Evolutionary conservation across 225 moss, liverwort and hornwort species (phyloP).

Genomic region (Sphagnum tenellum): DNA sequence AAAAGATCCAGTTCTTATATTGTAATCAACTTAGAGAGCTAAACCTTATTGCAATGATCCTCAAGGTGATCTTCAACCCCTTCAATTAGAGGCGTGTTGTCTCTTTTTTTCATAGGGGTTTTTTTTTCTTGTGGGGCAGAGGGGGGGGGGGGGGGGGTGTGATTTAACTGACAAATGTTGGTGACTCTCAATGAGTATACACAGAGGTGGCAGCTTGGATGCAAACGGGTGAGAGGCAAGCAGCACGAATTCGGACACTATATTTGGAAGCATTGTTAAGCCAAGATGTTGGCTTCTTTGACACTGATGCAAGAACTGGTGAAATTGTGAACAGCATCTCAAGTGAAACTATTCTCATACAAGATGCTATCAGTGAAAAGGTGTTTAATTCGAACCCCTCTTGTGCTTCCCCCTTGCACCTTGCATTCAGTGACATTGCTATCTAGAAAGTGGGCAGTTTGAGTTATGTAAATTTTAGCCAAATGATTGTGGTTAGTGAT

Average conservation of each 20-base stretch:
- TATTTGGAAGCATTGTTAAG: conserved; percentile 51
- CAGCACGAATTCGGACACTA: conserved; percentile 40
- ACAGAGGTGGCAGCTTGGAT: conserved; percentile 69
- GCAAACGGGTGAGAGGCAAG: conserved; percentile 59
- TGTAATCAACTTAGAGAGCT: too few species aligned
- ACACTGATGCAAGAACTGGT: conserved; percentile 44
- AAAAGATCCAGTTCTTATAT: too few species aligned
- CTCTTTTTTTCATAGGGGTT: too few species aligned
- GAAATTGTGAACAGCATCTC: conserved; percentile 59
- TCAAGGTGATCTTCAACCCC: too few species aligned
- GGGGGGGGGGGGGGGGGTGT: too few species aligned
- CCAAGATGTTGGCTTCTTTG: conserved; percentile 67
- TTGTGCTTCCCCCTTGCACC: neutral
- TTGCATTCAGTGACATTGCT: too few species aligned
- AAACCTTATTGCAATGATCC: too few species aligned
- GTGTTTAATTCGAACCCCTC: conserved; percentile 9
- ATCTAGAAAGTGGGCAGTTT: too few species aligned
- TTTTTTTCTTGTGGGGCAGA: too few species aligned
- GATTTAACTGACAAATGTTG: neutral
- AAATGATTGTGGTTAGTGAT: too few species aligned
- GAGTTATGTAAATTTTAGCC: too few species aligned
- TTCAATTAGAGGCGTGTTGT: too few species aligned
- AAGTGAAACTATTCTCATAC: conserved; percentile 50
- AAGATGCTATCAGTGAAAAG: conserved; percentile 79
- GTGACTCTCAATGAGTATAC: neutral